Percentiles rank a stretch among this genome's conserved stretches.
Evolutionary conservation across 257 asterid species (phyloP).

Genomic region (Solanum microdontum): DNA sequence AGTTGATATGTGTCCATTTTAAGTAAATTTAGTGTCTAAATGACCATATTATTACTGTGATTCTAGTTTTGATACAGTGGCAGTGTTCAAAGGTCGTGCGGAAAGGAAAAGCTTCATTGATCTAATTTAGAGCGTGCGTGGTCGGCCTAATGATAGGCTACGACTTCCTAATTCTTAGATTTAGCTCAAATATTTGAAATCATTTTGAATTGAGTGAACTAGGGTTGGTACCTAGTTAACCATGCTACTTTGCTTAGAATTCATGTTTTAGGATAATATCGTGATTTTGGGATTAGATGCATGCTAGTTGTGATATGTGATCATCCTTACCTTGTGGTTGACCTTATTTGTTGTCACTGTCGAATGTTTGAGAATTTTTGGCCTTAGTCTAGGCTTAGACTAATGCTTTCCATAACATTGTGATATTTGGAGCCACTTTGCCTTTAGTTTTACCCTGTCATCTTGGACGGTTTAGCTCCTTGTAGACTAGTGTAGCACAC

Average conservation of each 20-base stretch:
- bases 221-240: accelerated
- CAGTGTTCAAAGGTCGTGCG: accelerated
- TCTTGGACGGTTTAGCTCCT: accelerated
- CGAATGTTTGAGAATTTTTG: neutral
- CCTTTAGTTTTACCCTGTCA: neutral
- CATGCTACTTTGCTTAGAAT: neutral
- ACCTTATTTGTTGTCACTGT: neutral
- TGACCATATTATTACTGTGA: neutral
- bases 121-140: accelerated
- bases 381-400: neutral
- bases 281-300: neutral
- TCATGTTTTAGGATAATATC: neutral
- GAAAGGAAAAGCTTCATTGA: accelerated
- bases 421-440: neutral
- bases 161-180: neutral
- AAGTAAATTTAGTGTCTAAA: neutral
- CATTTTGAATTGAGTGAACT: neutral
- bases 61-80: neutral
- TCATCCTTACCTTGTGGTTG: neutral
- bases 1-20: neutral
- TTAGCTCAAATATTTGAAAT: neutral
- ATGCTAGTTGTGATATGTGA: neutral
- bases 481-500: neutral
- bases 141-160: neutral
- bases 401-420: neutral